These are phyloP conservation scores for Xanthoconium purpureum DNA, from an alignment of 768 basidiomycete species.

Conservation along the genomic window DNA sequence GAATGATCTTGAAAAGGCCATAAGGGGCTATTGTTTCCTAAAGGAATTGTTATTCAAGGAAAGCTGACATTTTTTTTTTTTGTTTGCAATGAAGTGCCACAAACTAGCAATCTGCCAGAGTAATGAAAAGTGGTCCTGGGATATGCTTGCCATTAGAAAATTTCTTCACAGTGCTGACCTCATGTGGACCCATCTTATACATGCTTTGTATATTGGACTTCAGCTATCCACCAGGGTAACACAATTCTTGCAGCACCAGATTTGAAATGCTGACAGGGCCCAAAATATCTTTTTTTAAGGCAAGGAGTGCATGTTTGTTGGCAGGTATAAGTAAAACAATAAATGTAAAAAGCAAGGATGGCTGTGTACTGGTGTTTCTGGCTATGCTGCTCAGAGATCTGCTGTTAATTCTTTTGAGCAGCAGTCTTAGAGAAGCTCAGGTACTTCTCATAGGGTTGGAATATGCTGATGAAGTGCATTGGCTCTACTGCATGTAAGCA, in stretches of 20 bases:
- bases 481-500: neutral
- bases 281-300: neutral
- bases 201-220: neutral
- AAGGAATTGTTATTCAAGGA: neutral
- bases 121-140: neutral
- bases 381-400: neutral
- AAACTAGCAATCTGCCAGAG: neutral
- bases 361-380: neutral
- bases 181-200: neutral
- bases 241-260: neutral
- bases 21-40: conserved; percentile 1
- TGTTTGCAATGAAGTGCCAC: neutral
- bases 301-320: neutral
- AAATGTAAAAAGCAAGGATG: neutral
- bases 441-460: neutral
- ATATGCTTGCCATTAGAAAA: neutral
- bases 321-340: neutral
- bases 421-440: neutral
- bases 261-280: neutral
- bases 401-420: neutral
- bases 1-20: neutral
- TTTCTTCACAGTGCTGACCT: neutral
- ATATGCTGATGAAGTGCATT: neutral
- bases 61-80: neutral
- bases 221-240: neutral